Conservation (phyloP, 371 early-diverging fungal species). For the Parasitella parasitica region DNA sequence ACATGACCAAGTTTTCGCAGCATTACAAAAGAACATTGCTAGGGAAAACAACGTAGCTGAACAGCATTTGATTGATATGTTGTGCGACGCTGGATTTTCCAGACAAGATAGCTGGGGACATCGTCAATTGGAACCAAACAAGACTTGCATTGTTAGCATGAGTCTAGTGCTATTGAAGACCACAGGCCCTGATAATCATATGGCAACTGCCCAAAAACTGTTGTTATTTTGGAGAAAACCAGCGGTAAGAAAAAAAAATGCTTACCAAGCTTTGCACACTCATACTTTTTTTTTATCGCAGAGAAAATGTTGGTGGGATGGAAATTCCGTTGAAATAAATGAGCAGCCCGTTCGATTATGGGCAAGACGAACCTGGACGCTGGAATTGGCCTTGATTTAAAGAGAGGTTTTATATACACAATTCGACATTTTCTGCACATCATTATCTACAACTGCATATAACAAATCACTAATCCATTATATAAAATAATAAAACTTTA, state of each 20-base stretch:
- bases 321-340: slow-evolving; percentile 58
- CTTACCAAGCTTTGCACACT: not conserved
- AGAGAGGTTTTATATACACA: too few species aligned
- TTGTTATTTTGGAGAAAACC: slow-evolving; percentile 79
- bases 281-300: slow-evolving; percentile 5
- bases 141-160: slow-evolving; percentile 63
- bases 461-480: not conserved
- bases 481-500: not conserved
- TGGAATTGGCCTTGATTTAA: slow-evolving; percentile 42
- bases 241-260: slow-evolving; percentile 45
- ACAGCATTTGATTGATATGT: slow-evolving; percentile 78
- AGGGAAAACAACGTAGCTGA: slow-evolving; percentile 75
- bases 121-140: slow-evolving; percentile 64
- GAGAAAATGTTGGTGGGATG: slow-evolving; percentile 87
- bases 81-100: slow-evolving; percentile 73
- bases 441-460: not conserved
- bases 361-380: slow-evolving; percentile 79
- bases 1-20: slow-evolving; percentile 66
- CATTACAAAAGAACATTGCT: slow-evolving; percentile 65
- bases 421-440: too few species aligned
- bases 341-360: slow-evolving; percentile 62
- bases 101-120: slow-evolving; percentile 71
- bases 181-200: slow-evolving; percentile 66
- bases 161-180: slow-evolving; percentile 67
- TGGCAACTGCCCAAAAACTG: slow-evolving; percentile 72